phyloP scores from a whole-genome alignment of 768 basidiomycete species.

The Cantharellus cinnabarinus region DNA sequence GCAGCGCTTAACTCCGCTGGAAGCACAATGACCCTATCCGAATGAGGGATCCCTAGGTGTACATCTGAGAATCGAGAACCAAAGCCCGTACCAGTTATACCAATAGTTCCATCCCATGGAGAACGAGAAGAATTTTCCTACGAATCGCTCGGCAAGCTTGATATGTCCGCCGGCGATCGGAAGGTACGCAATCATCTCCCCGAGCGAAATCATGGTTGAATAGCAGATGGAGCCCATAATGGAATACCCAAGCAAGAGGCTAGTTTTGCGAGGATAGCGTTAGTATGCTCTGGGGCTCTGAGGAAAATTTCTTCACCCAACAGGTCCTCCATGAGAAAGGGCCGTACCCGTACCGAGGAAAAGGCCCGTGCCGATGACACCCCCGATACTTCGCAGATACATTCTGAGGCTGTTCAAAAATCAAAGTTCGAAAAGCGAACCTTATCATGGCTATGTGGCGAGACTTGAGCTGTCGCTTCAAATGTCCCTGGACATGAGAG shows the following conservation, averaged over 20 bases:
- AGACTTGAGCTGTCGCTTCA: background rate
- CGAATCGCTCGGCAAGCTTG: slow-evolving; percentile 61
- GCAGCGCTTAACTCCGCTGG: slow-evolving; percentile 7
- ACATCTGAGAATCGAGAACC: background rate
- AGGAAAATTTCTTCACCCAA: background rate
- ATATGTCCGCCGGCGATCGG: slow-evolving; percentile 37
- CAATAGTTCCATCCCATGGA: slow-evolving; percentile 16
- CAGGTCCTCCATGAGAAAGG: background rate
- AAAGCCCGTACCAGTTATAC: slow-evolving; percentile 15
- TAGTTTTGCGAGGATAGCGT: background rate
- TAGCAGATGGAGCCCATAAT: slow-evolving; percentile 20
- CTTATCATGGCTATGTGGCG: background rate
- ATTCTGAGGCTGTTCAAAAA: too few species aligned
- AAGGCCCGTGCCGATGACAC: slow-evolving; percentile 1
- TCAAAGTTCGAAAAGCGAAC: background rate
- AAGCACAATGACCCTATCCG: slow-evolving; percentile 14
- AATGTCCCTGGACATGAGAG: too few species aligned
- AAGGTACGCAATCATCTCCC: slow-evolving; percentile 58
- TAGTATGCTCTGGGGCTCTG: background rate
- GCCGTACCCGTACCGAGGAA: background rate
- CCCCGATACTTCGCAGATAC: background rate
- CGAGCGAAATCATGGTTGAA: slow-evolving; percentile 28
- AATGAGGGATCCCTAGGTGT: background rate
- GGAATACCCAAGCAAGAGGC: background rate
- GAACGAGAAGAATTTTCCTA: slow-evolving; percentile 50